phyloP scores from a whole-genome alignment of 1,284 basidiomycete species.

The Schizophyllum amplum region DNA sequence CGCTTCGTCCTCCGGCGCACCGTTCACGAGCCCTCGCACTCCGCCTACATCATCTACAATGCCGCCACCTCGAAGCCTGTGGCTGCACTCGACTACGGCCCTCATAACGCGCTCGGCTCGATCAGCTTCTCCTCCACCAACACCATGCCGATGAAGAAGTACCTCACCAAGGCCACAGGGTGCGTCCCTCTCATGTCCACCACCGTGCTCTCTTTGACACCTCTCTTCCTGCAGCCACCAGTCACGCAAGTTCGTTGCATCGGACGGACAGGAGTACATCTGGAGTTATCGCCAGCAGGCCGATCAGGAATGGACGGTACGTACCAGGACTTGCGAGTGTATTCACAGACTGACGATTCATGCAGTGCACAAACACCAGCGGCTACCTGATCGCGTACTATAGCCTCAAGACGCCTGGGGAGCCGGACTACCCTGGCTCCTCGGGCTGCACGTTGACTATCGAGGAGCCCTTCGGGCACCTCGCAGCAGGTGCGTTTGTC shows the following conservation, averaged over 20 bases:
- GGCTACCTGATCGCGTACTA: conserved; percentile 51
- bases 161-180: conserved; percentile 32
- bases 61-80: conserved; percentile 27
- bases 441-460: conserved; percentile 55
- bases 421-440: conserved; percentile 43
- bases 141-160: conserved; percentile 39
- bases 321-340: conserved; percentile 13
- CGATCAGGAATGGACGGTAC: conserved; percentile 55
- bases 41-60: conserved; percentile 48
- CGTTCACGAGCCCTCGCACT: conserved; percentile 29
- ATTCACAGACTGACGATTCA: neutral
- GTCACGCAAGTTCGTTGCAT: conserved; percentile 44
- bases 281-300: conserved; percentile 42
- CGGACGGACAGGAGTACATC: conserved; percentile 49
- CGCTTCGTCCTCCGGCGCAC: conserved; percentile 40
- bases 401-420: conserved; percentile 43
- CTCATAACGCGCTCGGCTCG: conserved; percentile 40
- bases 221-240: conserved; percentile 24
- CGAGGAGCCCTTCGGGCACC: conserved; percentile 48
- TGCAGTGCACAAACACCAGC: conserved; percentile 44
- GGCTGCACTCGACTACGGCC: conserved; percentile 42
- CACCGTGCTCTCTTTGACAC: conserved; percentile 2
- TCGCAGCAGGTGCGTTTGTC: conserved; percentile 41
- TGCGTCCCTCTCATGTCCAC: conserved; percentile 3
- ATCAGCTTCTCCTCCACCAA: conserved; percentile 32